phyloP scores from a whole-genome alignment of 140 eudicot species.

The Erigeron philadelphicus region DNA sequence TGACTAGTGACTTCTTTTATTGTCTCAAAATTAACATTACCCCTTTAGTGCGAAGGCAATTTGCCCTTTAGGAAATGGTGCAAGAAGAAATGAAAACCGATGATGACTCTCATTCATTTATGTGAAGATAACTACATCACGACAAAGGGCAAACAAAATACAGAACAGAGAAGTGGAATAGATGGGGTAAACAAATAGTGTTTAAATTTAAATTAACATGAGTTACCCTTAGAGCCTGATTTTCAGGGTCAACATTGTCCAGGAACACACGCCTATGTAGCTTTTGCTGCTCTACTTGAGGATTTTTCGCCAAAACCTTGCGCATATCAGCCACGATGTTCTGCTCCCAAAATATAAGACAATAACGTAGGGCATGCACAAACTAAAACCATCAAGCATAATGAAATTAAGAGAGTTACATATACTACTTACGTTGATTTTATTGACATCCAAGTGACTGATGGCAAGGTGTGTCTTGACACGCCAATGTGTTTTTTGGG shows the following conservation, averaged over 20 bases:
- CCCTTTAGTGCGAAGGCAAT: too few species aligned
- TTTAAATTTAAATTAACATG: not conserved
- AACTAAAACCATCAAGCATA: not conserved
- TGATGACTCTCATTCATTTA: not conserved
- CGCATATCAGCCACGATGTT: slow-evolving; percentile 86
- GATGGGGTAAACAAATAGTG: not conserved
- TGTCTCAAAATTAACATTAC: too few species aligned
- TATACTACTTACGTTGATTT: slow-evolving; percentile 46
- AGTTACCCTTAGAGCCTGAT: slow-evolving; percentile 66
- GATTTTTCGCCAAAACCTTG: slow-evolving; percentile 82
- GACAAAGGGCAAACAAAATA: not conserved
- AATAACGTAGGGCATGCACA: slow-evolving; percentile 15
- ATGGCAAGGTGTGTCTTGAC: slow-evolving; percentile 79
- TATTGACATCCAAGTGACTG: slow-evolving; percentile 79
- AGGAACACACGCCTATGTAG: slow-evolving; percentile 71
- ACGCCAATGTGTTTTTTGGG: slow-evolving; percentile 86
- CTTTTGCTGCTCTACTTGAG: slow-evolving; percentile 77
- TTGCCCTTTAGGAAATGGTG: too few species aligned
- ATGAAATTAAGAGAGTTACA: not conserved
- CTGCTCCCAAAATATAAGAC: slow-evolving; percentile 36
- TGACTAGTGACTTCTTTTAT: too few species aligned
- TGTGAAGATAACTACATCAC: not conserved
- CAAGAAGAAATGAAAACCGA: not conserved
- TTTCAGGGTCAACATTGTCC: slow-evolving; percentile 63
- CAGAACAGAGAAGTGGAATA: not conserved